These are phyloP conservation scores for Akanthomyces uredinophilus DNA, from an alignment of 2,329 filamentous ascomycete genomes.

Conservation along the genomic window DNA sequence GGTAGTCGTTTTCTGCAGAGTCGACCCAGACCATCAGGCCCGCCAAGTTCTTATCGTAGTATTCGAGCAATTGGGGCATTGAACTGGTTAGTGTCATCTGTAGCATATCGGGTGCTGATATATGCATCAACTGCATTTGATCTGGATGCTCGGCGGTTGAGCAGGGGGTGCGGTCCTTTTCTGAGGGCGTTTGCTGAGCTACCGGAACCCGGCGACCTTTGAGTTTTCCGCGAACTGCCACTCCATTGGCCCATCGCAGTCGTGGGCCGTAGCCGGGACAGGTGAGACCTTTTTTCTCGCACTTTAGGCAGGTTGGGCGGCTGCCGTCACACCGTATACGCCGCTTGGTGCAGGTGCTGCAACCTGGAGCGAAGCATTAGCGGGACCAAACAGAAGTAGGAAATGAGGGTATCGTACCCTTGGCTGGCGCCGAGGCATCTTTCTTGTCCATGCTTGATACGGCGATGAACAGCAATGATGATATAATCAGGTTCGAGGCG, in stretches of 20 bases:
- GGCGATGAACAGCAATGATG: neutral
- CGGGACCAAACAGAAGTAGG: neutral
- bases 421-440: neutral
- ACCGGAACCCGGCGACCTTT: slow-evolving; percentile 20
- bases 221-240: slow-evolving; percentile 24
- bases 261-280: slow-evolving; percentile 25
- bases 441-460: neutral
- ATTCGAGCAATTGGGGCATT: slow-evolving; percentile 23
- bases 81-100: slow-evolving; percentile 16
- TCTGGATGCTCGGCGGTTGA: neutral
- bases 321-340: slow-evolving; percentile 26
- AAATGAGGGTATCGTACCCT: slow-evolving; percentile 3
- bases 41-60: slow-evolving; percentile 26
- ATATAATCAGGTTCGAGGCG: neutral
- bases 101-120: slow-evolving; percentile 1
- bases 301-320: slow-evolving; percentile 24
- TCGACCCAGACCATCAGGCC: slow-evolving; percentile 30
- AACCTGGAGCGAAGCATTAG: slow-evolving; percentile 17
- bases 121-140: neutral
- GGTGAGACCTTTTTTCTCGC: slow-evolving; percentile 24
- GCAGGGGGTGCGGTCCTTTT: neutral
- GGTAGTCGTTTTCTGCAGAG: slow-evolving; percentile 26
- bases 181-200: neutral
- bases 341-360: slow-evolving; percentile 24
- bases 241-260: slow-evolving; percentile 26